Percentiles rank a stretch among this genome's conserved stretches.
These are phyloP conservation scores for Periconia macrospinosa DNA, from an alignment of 2,329 filamentous ascomycete genomes.

Conservation along the genomic window DNA sequence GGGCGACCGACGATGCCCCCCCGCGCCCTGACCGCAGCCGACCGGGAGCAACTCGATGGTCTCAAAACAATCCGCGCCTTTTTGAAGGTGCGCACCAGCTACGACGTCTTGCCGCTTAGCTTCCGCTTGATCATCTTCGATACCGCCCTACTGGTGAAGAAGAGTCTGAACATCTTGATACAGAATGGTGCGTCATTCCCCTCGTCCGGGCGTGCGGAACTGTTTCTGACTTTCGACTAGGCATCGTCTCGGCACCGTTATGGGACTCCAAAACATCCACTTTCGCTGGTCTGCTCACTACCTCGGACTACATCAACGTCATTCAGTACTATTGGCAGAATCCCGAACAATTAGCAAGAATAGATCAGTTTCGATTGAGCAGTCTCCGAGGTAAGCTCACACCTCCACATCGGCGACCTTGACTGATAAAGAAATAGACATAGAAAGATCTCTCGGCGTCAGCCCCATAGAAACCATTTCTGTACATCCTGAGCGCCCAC, in stretches of 20 bases:
- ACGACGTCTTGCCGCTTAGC: constrained; percentile 94
- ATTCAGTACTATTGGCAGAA: constrained; percentile 99
- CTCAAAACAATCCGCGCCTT: constrained; percentile 91
- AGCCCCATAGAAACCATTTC: constrained; percentile 91
- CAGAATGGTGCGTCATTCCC: constrained; percentile 73
- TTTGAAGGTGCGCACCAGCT: constrained; percentile 92
- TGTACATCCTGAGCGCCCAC: constrained; percentile 84
- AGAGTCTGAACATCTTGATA: constrained; percentile 91
- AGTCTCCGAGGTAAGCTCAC: constrained; percentile 75
- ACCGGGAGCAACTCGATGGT: constrained; percentile 77
- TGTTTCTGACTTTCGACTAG: constrained; percentile 50
- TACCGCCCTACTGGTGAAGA: constrained; percentile 92
- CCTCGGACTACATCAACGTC: constrained; percentile 97
- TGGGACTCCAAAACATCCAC: constrained; percentile 94
- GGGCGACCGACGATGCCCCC: constrained; percentile 25
- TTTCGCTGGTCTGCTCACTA: constrained; percentile 92
- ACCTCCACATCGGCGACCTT: not conserved
- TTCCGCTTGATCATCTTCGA: constrained; percentile 96
- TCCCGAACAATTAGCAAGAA: constrained; percentile 82
- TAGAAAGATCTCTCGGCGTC: constrained; percentile 91
- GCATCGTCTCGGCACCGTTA: constrained; percentile 93
- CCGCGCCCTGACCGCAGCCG: constrained; percentile 60
- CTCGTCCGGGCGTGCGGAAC: constrained; percentile 2
- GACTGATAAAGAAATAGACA: constrained; percentile 61
- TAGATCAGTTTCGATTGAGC: constrained; percentile 91